Evolutionary conservation across 495 filamentous ascomycete species (phyloP).

Genomic region (Aspergillus cavernicola): DNA sequence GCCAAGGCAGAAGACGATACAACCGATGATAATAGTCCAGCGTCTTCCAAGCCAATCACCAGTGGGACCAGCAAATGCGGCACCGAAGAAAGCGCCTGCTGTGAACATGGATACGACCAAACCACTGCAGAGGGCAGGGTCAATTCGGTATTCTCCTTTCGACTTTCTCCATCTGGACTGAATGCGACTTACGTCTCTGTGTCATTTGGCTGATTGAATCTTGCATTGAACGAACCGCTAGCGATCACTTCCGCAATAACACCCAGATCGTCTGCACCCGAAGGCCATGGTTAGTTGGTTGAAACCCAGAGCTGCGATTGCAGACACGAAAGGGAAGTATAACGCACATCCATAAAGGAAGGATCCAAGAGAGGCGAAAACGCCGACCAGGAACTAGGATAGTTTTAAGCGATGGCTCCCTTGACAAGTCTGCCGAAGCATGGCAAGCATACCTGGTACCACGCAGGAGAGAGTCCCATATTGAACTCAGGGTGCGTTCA

Average conservation of each 20-base stretch:
- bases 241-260: slow-evolving; percentile 60
- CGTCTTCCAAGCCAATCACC: slow-evolving; percentile 41
- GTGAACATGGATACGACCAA: slow-evolving; percentile 69
- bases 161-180: neutral
- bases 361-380: slow-evolving; percentile 60
- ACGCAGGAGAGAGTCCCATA: slow-evolving; percentile 53
- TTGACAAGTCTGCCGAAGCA: neutral
- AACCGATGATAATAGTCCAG: slow-evolving; percentile 41
- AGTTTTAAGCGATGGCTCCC: slow-evolving; percentile 13
- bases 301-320: neutral
- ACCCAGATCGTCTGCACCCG: slow-evolving; percentile 43
- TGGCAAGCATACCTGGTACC: slow-evolving; percentile 48
- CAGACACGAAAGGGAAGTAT: slow-evolving; percentile 13
- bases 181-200: slow-evolving; percentile 49
- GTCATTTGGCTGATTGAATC: slow-evolving; percentile 46
- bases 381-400: slow-evolving; percentile 54
- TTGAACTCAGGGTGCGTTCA: slow-evolving; percentile 6
- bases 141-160: neutral
- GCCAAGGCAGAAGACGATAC: slow-evolving; percentile 42
- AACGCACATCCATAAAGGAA: slow-evolving; percentile 55
- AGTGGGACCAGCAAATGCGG: slow-evolving; percentile 33
- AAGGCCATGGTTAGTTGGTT: slow-evolving; percentile 7
- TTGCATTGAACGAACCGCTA: slow-evolving; percentile 43
- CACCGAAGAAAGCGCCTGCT: slow-evolving; percentile 40
- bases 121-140: slow-evolving; percentile 38